Evolutionary conservation across 2,329 filamentous ascomycete species (phyloP), one percentile per base, ranked within the genome.

Genomic region (Aspergillus glaucus): DNA sequence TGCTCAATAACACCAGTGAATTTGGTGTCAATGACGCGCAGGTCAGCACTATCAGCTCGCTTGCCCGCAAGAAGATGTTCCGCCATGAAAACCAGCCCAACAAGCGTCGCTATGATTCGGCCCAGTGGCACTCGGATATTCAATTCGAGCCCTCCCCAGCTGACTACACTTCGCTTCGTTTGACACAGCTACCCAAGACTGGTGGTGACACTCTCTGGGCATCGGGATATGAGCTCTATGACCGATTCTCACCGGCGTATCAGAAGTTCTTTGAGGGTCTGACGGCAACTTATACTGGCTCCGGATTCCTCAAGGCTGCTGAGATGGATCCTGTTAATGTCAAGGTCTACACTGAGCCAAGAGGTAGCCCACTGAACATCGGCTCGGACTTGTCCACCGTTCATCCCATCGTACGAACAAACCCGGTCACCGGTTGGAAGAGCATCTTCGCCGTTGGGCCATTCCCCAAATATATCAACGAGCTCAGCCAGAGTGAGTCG

Each of bases 191-290:
- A 0, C 81, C 81, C 1, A 69, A 71, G 41, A 80, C 76, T 0
- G 80, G 80, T 6, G 75, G 80, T 37, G 79, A 84, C 62, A 85
- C 84, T 0, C 74, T 86, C 5, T 86, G 82, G 81, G 83, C 82
- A 0, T 83, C 80, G 1, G 81, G 81, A 0, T 85, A 85, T 59
- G 82, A 86, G 55, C 65, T 85, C 10, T 86, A 84, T 57, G 82
- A 87, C 58, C 76, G 80, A 24, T 72, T 87, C 50, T 82, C 78
- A 3, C 68, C 71, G 2, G 69, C 78, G 0, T 78, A 79, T 46
- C 79, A 79, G 50, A 67, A 68, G 21, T 84, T 85, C 62, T 72
- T 85, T 24, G 81, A 85, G 47, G 63, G 65, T 0, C 64, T 85
- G 6, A 84, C 79, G 0, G 82, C 75, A 3, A 80, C 77, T 0